Conservation (phyloP, 202 grass and related monocot species). For the Zoysia matrella region DNA sequence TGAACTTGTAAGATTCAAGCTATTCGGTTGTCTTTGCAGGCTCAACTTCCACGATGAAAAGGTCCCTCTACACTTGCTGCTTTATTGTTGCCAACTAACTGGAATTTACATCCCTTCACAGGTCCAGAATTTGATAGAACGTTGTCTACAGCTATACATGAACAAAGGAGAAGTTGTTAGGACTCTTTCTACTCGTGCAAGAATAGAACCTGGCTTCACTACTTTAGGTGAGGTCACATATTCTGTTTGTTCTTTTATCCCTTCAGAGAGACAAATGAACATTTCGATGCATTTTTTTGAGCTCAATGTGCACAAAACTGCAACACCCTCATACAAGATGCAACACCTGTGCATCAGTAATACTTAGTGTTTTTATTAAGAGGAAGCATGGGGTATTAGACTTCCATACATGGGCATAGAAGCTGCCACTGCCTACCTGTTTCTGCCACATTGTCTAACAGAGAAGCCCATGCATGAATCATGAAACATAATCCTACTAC, state of each 20-base stretch:
- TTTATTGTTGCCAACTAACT: constrained; percentile 25
- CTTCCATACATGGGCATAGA: neutral
- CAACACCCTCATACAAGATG: neutral
- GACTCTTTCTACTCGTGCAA: constrained; percentile 77
- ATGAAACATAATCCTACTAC: no score
- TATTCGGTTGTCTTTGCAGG: constrained; percentile 13
- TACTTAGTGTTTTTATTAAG: neutral
- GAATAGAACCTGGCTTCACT: constrained; percentile 99
- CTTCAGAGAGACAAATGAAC: neutral
- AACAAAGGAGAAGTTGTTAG: no score
- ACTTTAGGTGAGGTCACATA: constrained; percentile 69
- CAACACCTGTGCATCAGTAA: neutral
- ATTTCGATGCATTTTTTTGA: constrained; percentile 24
- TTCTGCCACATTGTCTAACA: neutral
- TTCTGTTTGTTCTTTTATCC: constrained; percentile 39
- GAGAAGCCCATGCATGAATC: neutral
- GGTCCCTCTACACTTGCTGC: neutral
- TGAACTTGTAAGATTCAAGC: constrained; percentile 76
- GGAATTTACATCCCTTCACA: constrained; percentile 42
- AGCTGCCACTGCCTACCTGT: neutral
- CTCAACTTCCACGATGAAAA: constrained; percentile 10
- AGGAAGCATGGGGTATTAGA: neutral
- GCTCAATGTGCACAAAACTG: neutral
- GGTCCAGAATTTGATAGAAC: constrained; percentile 90
- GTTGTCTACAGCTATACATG: no score